Evolutionary conservation across 23 red algal species (phyloP).

Genomic region (Pyropia yezoensis): DNA sequence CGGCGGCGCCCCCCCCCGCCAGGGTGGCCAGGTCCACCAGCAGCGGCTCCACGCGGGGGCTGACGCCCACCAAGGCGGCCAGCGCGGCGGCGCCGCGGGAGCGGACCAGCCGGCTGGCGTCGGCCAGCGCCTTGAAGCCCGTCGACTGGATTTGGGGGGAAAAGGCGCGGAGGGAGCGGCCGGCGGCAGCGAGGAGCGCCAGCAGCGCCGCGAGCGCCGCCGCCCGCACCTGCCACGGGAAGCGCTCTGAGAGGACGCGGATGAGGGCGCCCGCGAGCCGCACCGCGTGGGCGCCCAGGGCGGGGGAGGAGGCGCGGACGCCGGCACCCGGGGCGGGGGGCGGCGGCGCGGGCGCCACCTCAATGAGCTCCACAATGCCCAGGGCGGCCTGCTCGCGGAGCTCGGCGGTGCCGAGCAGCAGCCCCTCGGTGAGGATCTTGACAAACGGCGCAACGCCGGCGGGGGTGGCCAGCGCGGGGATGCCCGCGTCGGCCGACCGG

Average conservation of each 20-base stretch:
- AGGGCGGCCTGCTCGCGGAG: constrained; percentile 73
- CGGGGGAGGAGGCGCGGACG: too few relatives aligned
- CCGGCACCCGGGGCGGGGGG: too few relatives aligned
- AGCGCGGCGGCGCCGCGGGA: constrained; percentile 40
- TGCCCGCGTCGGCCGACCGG: background rate
- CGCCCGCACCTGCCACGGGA: constrained; percentile 72
- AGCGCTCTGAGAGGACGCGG: constrained; percentile 71
- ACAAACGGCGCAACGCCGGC: constrained; percentile 42
- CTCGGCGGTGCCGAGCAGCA: constrained; percentile 38
- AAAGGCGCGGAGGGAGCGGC: constrained; percentile 34
- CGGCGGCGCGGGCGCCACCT: constrained; percentile 32
- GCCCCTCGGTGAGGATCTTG: constrained; percentile 21
- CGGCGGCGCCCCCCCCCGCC: constrained; percentile 11
- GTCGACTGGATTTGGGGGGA: constrained; percentile 81
- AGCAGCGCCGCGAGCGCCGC: constrained; percentile 56
- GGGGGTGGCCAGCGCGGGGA: constrained; percentile 18
- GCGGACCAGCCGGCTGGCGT: constrained; percentile 52
- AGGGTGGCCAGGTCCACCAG: constrained; percentile 41
- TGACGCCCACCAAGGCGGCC: constrained; percentile 27
- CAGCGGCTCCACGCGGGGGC: constrained; percentile 48
- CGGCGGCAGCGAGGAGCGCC: constrained; percentile 18
- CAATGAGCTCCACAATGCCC: constrained; percentile 54
- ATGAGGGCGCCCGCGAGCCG: constrained; percentile 77
- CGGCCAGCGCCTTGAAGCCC: constrained; percentile 62
- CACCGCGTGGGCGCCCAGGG: constrained; percentile 36